Conservation (phyloP, 2,329 filamentous ascomycete genomes). For the Metarhizium humberi region DNA sequence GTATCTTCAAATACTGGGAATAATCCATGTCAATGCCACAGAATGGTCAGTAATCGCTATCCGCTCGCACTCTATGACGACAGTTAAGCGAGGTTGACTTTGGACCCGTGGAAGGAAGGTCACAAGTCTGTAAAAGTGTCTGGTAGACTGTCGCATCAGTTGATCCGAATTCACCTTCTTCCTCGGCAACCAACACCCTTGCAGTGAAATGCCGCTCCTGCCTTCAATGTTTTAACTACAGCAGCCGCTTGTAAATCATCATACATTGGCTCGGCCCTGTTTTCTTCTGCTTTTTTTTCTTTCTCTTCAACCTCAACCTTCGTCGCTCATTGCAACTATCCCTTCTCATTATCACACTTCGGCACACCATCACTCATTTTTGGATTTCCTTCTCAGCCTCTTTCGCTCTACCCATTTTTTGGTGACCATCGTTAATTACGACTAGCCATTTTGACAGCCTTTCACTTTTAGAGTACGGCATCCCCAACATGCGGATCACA, state of each 20-base stretch:
- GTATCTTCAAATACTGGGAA: no score
- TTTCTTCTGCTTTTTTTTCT: not conserved
- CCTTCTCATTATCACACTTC: slow-evolving; percentile 12
- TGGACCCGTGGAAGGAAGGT: not conserved
- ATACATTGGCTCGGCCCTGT: not conserved
- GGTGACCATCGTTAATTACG: slow-evolving; percentile 23
- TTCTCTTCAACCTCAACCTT: slow-evolving; percentile 10
- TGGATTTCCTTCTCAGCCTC: slow-evolving; percentile 14
- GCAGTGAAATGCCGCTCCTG: not conserved
- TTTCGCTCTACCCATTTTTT: slow-evolving; percentile 15
- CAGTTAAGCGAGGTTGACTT: not conserved
- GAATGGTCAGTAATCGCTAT: no score
- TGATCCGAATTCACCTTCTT: not conserved
- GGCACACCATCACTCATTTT: slow-evolving; percentile 20
- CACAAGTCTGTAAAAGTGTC: not conserved
- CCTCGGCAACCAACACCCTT: not conserved
- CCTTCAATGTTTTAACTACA: not conserved
- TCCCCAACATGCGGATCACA: slow-evolving; percentile 14
- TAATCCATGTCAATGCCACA: no score
- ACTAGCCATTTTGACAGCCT: slow-evolving; percentile 15
- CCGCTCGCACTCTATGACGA: no score
- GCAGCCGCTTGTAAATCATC: not conserved
- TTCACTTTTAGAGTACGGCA: slow-evolving; percentile 6
- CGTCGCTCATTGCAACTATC: slow-evolving; percentile 13
- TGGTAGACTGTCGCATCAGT: not conserved